Evolutionary conservation across 139 green algal species (phyloP).

Genomic region (Tetraselmis striata): DNA sequence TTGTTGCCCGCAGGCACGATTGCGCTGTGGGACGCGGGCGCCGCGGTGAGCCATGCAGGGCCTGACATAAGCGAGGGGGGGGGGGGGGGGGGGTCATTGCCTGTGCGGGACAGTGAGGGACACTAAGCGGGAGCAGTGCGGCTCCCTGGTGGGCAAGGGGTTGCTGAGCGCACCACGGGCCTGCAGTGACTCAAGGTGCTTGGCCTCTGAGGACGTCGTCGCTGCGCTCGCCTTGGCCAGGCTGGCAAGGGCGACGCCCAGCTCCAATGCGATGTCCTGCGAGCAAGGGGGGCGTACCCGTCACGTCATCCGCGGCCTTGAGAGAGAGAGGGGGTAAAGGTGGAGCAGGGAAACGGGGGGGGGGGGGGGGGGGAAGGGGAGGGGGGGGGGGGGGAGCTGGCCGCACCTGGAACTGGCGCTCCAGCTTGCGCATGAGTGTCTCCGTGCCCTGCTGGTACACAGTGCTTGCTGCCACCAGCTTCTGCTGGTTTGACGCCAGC

Average conservation of each 20-base stretch:
- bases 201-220: neutral
- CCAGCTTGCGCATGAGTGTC: neutral
- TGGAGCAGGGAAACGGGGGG: neutral
- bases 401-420: neutral
- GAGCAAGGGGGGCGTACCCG: neutral
- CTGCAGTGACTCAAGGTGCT: neutral
- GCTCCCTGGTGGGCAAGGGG: neutral
- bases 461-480: neutral
- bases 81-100: no score
- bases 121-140: neutral
- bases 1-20: neutral
- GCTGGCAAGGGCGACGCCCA: neutral
- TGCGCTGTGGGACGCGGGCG: neutral
- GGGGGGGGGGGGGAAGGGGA: neutral
- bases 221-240: neutral
- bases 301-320: neutral
- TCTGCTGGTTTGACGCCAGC: neutral
- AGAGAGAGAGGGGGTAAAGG: neutral
- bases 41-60: neutral
- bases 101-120: neutral
- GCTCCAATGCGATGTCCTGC: neutral
- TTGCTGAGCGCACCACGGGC: neutral
- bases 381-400: neutral
- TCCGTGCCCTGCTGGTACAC: neutral
- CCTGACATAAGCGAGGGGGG: neutral